Base-by-base conservation (phyloP, 2,329 filamentous ascomycete species). In the Ophiostoma quercus region DNA sequence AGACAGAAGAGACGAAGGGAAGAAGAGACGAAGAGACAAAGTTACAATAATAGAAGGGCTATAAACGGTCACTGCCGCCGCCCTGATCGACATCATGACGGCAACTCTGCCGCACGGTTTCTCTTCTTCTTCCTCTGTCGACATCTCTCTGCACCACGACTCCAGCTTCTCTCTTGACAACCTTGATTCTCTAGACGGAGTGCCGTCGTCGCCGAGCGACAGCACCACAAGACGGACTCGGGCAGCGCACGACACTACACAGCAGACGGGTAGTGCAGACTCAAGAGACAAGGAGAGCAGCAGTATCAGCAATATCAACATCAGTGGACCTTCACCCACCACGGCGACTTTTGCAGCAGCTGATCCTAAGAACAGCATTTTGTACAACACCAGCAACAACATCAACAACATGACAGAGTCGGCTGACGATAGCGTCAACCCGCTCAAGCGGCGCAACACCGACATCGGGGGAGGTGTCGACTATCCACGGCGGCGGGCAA, bases 401-500 rank as follows among this genome's bases (percentile, higher is more conserved):
- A 14, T 9, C 22, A 57, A 11, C 51, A 57, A 11, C 51, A 39
- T 66, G 62, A 22, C 60, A 62, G 70, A 74, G 76, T 71, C 76
- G 63, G 82, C 80, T 75, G 84, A 87, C 73, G 85, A 88, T 75
- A 82, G 83, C 69, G 80, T 83, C 34, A 86, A 86, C 73, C 85
- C 86, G 54, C 79, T 88, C 39, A 88, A 89, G 78, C 82, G 87
- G 74, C 84, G 87, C 74, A 88, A 86, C 74, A 87, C 85, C 14
- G 87, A 89, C 74, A 84, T 82, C 47, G 84, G 83, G 22, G 68
- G 62, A 34, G 80, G 88, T 66, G 25, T 62, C 25, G 87, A 89
- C 76, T 90, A 89, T 76, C 87, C 87, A 19, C 82, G 87, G 73
- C 81, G 87, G 73, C 82, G 87, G 76, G 87, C 87, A 57, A 89